Percentiles rank a stretch among this genome's conserved stretches.
Conservation (phyloP, 768 basidiomycete species). For the Tylopilus vinaceipallidus region DNA sequence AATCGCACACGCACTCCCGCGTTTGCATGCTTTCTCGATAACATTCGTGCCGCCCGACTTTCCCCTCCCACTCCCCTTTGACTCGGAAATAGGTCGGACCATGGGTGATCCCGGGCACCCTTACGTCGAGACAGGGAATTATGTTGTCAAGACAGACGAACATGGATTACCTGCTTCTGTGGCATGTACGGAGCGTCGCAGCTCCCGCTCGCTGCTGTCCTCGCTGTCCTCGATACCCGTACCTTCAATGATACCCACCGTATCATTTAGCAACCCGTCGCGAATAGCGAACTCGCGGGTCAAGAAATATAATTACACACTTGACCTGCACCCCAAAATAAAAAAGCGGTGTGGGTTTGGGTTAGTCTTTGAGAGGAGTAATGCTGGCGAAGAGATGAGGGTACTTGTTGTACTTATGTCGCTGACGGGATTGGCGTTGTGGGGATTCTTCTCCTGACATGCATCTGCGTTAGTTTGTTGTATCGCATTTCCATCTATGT, state of each 20-base stretch:
- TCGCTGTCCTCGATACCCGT: conserved; percentile 20
- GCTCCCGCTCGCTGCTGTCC: conserved; percentile 26
- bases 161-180: conserved; percentile 62
- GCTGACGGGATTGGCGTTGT: conserved; percentile 30
- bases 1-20: conserved; percentile 65
- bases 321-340: conserved; percentile 33
- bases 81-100: conserved; percentile 40
- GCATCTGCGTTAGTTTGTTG: too few relatives aligned
- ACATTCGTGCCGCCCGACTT: conserved; percentile 63
- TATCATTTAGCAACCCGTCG: conserved; percentile 13
- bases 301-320: conserved; percentile 23
- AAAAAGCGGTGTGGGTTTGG: conserved; percentile 41
- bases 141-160: conserved; percentile 56
- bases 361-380: conserved; percentile 53
- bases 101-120: conserved; percentile 23
- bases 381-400: conserved; percentile 66
- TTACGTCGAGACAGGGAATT: conserved; percentile 46
- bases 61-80: conserved; percentile 46
- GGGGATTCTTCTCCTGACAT: conserved; percentile 31
- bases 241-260: conserved; percentile 29
- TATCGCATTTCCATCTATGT: too few relatives aligned
- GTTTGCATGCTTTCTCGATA: conserved; percentile 60
- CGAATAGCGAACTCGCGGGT: conserved; percentile 31
- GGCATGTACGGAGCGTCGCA: conserved; percentile 47
- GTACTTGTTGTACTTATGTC: conserved; percentile 26